Base-by-base conservation (phyloP, 2,329 filamentous ascomycete species). In the Aspergillus intermedius region DNA sequence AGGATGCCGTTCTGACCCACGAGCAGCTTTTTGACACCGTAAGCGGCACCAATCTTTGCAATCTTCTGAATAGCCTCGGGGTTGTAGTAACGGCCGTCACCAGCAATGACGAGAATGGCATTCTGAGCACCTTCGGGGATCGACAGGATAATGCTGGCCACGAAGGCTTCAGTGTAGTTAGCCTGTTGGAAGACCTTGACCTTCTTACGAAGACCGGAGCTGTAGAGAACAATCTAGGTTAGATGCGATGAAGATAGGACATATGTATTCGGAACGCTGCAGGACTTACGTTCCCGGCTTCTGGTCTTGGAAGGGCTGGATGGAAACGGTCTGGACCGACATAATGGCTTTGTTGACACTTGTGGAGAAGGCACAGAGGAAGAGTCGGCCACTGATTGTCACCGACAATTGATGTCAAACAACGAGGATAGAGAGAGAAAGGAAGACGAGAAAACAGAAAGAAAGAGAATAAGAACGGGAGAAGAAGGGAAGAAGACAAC, bases 121-220 rank as follows among this genome's bases (percentile, higher is more conserved):
- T 83, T 91, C 65, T 96, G 76, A 47, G 79, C 91, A 54, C 93
- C 93, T 73, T 98, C 93, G 28, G 93, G 93, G 63, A 98, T 98
- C 46, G 93, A 95, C 54, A 95, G 83, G 59, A 98, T 82, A 68
- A 96, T 95, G 72, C 89, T 91, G 57, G 91, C 80, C 60, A 98
- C 82, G 71, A 98, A 98, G 46, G 91, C 84, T 75, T 98, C 93
- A 73, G 88, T 91, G 80, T 98, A 98, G 76, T 98, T 82, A 52
- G 84, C 79, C 74, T 96, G 79, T 73, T 98, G 89, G 79, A 98
- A 98, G 69, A 95, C 88, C 66, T 88, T 90, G 76, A 97, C 93
- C 83, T 95, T 97, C 77, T 98, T 98, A 57, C 93, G 90, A 72
- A 98, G 89, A 72, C 93, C 93, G 59, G 93, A 98, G 60, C 91